Percentiles rank a stretch among this genome's conserved stretches.
phyloP scores from a whole-genome alignment of 208 protist species.

The Leishmania aethiopica region DNA sequence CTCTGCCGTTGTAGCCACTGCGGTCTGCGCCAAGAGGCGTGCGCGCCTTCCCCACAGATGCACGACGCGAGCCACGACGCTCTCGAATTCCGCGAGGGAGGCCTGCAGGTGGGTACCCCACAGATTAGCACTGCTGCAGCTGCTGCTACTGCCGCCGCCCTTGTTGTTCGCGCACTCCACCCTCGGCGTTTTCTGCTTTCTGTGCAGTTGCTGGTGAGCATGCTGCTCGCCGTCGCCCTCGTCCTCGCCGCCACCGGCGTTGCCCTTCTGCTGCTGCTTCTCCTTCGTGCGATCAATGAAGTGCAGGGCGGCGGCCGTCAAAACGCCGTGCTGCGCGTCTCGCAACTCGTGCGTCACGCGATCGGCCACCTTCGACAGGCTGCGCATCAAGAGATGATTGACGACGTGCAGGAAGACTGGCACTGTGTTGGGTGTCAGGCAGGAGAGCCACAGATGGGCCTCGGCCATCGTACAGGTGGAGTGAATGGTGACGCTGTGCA shows the following conservation, averaged over 20 bases:
- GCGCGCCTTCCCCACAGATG: slow-evolving; percentile 34
- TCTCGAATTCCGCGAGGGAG: slow-evolving; percentile 48
- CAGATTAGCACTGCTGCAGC: slow-evolving; percentile 30
- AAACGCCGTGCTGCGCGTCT: slow-evolving; percentile 53
- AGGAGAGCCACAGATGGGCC: slow-evolving; percentile 65
- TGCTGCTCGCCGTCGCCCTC: background rate
- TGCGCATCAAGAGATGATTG: slow-evolving; percentile 82
- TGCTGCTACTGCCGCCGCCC: background rate
- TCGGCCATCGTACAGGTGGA: slow-evolving; percentile 76
- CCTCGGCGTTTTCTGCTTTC: background rate
- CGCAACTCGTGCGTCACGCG: slow-evolving; percentile 75
- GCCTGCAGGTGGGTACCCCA: slow-evolving; percentile 61
- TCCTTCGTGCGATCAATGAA: slow-evolving; percentile 47
- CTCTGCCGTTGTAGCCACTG: slow-evolving; percentile 1
- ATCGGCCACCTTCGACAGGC: slow-evolving; percentile 85
- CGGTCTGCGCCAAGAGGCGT: slow-evolving; percentile 4
- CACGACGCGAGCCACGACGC: slow-evolving; percentile 41
- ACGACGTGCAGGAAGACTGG: slow-evolving; percentile 86
- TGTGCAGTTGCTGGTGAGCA: background rate
- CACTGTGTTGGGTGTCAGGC: slow-evolving; percentile 57
- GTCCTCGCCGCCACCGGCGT: background rate
- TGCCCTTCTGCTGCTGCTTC: slow-evolving; percentile 24
- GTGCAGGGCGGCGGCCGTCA: slow-evolving; percentile 56
- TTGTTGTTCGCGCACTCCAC: background rate
- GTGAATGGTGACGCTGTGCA: slow-evolving; percentile 81